phyloP scores from a whole-genome alignment of 768 basidiomycete genomes.

The Serpula lacrymans region DNA sequence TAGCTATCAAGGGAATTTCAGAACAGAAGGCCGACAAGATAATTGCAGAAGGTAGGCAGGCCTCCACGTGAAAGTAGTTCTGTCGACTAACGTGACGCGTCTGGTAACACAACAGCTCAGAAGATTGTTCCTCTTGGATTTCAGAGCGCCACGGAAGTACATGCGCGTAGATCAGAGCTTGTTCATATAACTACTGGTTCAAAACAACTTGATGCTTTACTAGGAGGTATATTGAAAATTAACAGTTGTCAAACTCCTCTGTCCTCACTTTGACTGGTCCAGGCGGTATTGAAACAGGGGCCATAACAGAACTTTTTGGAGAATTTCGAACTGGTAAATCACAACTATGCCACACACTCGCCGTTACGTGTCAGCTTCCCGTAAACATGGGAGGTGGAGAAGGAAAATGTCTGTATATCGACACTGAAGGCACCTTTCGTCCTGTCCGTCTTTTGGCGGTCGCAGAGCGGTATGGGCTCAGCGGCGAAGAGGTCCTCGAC shows the following conservation, averaged over 20 bases:
- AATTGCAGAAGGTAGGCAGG: slow-evolving; percentile 71
- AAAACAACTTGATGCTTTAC: slow-evolving; percentile 90
- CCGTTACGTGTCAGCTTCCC: slow-evolving; percentile 96
- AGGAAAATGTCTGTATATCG: slow-evolving; percentile 98
- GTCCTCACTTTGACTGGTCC: slow-evolving; percentile 3
- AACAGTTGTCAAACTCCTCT: background rate
- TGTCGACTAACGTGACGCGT: slow-evolving; percentile 7
- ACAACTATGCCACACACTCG: slow-evolving; percentile 96
- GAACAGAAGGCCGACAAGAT: slow-evolving; percentile 98
- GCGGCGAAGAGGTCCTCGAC: slow-evolving; percentile 96
- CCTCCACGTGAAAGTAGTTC: slow-evolving; percentile 5
- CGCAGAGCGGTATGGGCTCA: slow-evolving; percentile 94
- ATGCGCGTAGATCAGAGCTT: slow-evolving; percentile 90
- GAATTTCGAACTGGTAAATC: slow-evolving; percentile 99
- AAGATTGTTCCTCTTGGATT: slow-evolving; percentile 98
- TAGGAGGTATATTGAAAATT: slow-evolving; percentile 82
- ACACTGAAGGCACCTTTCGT: slow-evolving; percentile 98
- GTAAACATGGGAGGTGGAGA: slow-evolving; percentile 98
- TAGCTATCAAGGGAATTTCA: slow-evolving; percentile 93
- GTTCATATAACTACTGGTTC: slow-evolving; percentile 97
- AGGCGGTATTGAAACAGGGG: slow-evolving; percentile 97
- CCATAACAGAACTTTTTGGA: slow-evolving; percentile 97
- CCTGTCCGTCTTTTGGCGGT: slow-evolving; percentile 92
- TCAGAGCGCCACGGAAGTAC: slow-evolving; percentile 96
- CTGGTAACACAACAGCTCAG: slow-evolving; percentile 52